phyloP scores from a whole-genome alignment of 257 asterid genomes.

The Verbascum thapsus region DNA sequence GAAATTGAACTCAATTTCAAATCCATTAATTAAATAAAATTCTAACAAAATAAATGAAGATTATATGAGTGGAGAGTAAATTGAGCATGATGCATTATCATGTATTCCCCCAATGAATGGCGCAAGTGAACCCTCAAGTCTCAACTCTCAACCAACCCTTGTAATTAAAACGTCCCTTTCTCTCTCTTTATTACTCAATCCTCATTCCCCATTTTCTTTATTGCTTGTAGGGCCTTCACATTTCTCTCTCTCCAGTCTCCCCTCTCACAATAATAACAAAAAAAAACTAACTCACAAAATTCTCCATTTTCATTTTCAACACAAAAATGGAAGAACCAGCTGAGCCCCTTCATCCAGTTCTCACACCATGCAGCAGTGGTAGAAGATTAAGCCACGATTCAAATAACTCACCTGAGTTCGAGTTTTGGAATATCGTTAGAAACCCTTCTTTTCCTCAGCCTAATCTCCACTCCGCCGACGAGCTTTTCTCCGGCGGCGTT shows the following conservation, averaged over 20 bases:
- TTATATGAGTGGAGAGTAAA: too few relatives aligned
- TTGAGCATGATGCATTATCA: too few relatives aligned
- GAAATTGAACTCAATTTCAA: too few relatives aligned
- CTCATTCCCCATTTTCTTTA: constrained; percentile 29
- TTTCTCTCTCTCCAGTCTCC: neutral
- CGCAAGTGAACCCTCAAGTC: constrained; percentile 7
- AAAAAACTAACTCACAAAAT: neutral
- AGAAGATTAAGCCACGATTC: constrained; percentile 48
- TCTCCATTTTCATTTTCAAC: constrained; percentile 5
- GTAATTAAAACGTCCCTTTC: constrained; percentile 3
- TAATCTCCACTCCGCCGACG: constrained; percentile 77
- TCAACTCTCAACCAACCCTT: too few relatives aligned
- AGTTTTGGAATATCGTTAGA: constrained; percentile 79
- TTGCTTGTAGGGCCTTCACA: constrained; percentile 26
- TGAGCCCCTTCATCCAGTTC: constrained; percentile 39
- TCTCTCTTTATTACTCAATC: neutral
- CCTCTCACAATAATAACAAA: neutral
- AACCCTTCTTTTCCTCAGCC: constrained; percentile 75
- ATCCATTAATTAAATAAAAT: too few relatives aligned
- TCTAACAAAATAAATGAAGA: too few relatives aligned
- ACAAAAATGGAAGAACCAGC: constrained; percentile 39
- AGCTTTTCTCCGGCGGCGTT: constrained; percentile 85
- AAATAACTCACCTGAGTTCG: constrained; percentile 85
- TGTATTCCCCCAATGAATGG: neutral
- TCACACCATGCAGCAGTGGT: constrained; percentile 51